Percentiles rank a stretch among this genome's conserved stretches.
Evolutionary conservation across 139 green algal species (phyloP).

Genomic region (Eudorina sp.): DNA sequence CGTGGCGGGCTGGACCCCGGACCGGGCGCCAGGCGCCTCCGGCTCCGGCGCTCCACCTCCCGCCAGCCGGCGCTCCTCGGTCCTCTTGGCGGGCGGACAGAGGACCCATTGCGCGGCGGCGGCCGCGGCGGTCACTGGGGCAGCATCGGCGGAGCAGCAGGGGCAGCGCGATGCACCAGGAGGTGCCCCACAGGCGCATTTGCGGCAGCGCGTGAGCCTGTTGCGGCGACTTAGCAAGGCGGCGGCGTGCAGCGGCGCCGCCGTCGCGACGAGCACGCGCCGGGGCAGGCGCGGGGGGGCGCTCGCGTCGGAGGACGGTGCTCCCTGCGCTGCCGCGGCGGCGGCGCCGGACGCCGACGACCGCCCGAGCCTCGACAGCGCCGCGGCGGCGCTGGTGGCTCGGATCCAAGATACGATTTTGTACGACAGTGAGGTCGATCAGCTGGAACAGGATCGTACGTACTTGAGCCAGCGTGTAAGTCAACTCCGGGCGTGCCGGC

Average conservation of each 20-base stretch:
- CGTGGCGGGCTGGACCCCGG: not conserved
- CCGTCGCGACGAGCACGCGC: too few species aligned
- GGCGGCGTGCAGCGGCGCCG: not conserved
- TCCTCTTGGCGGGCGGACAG: too few species aligned
- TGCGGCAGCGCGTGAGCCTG: not conserved
- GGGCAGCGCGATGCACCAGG: not conserved
- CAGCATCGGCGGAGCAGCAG: not conserved
- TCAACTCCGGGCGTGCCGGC: not conserved
- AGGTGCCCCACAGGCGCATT: too few species aligned
- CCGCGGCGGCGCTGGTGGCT: not conserved
- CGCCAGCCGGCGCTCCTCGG: too few species aligned
- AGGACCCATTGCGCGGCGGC: not conserved
- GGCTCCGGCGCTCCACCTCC: too few species aligned
- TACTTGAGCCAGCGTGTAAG: constrained; percentile 5
- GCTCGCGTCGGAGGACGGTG: too few species aligned
- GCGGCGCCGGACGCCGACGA: not conserved
- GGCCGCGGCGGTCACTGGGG: not conserved
- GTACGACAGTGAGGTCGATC: constrained; percentile 43
- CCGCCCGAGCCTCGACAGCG: not conserved
- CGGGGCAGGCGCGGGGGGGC: too few species aligned
- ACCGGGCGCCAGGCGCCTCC: too few species aligned
- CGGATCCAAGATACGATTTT: constrained; percentile 25
- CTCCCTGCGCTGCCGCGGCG: too few species aligned
- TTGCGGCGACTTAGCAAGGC: not conserved
- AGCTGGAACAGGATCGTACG: constrained; percentile 41